Percentiles rank a stretch among this genome's conserved stretches.
Evolutionary conservation across 2,329 filamentous ascomycete genomes (phyloP).

Genomic region (Epichloe festucae): DNA sequence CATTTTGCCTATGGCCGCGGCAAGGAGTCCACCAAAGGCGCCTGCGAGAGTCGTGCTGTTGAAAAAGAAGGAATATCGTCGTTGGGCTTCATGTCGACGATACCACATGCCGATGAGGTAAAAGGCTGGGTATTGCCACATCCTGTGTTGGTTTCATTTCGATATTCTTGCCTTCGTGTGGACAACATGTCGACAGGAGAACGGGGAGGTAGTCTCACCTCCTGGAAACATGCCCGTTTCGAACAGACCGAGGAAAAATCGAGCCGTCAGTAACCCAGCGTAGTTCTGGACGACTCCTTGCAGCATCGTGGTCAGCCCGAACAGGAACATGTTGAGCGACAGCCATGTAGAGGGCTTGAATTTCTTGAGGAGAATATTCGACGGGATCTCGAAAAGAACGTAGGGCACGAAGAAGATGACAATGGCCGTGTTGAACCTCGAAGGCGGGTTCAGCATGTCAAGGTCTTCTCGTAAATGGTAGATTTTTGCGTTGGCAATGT

Average conservation of each 20-base stretch:
- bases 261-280: constrained; percentile 59
- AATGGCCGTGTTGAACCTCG: constrained; percentile 61
- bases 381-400: constrained; percentile 57
- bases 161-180: too few relatives aligned
- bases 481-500: constrained; percentile 64
- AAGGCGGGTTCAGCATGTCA: constrained; percentile 31
- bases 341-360: constrained; percentile 56
- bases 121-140: constrained; percentile 25
- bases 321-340: constrained; percentile 70
- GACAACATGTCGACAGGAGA: background rate
- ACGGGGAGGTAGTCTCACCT: constrained; percentile 14
- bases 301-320: constrained; percentile 60
- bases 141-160: background rate
- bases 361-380: constrained; percentile 52
- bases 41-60: constrained; percentile 65
- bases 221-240: constrained; percentile 59
- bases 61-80: constrained; percentile 91
- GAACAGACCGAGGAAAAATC: constrained; percentile 74
- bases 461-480: constrained; percentile 54
- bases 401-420: constrained; percentile 78
- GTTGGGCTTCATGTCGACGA: constrained; percentile 72
- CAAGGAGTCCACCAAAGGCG: constrained; percentile 76
- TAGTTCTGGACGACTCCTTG: constrained; percentile 74
- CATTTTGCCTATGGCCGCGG: constrained; percentile 77
- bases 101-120: constrained; percentile 87